Conservation (phyloP, 2,329 filamentous ascomycete species). For the Penicillium frequentans region DNA sequence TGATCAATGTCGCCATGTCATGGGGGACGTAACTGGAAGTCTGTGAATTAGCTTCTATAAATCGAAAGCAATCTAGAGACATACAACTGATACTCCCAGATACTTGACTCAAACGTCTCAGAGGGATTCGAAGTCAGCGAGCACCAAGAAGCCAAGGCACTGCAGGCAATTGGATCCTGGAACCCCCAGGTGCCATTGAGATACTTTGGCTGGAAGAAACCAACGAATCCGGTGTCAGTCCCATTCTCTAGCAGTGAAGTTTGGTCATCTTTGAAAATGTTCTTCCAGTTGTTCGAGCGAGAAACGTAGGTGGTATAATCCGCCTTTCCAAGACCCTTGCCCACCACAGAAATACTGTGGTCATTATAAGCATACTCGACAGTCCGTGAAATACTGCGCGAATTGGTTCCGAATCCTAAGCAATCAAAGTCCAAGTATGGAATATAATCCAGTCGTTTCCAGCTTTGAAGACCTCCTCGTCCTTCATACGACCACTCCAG, state of each 20-base stretch:
- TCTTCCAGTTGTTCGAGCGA: constrained; percentile 63
- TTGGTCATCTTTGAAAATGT: constrained; percentile 63
- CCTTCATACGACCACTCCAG: constrained; percentile 67
- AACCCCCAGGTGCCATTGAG: constrained; percentile 67
- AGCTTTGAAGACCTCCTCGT: constrained; percentile 66
- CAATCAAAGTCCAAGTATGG: constrained; percentile 67
- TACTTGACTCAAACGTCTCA: constrained; percentile 34
- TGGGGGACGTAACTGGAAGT: constrained; percentile 50
- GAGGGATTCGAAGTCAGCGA: constrained; percentile 30
- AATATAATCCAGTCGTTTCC: constrained; percentile 68
- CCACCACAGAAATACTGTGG: constrained; percentile 62
- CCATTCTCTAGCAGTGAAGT: constrained; percentile 53
- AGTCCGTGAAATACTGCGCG: constrained; percentile 67
- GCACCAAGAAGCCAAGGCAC: constrained; percentile 25
- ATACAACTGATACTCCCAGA: constrained; percentile 42
- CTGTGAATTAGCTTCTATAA: constrained; percentile 46
- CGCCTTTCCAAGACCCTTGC: constrained; percentile 53
- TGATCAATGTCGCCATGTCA: constrained; percentile 54
- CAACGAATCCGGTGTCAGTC: constrained; percentile 62
- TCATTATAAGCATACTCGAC: constrained; percentile 77
- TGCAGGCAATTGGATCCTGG: constrained; percentile 56
- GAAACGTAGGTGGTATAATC: constrained; percentile 51
- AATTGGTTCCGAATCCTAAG: constrained; percentile 65
- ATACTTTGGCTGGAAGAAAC: constrained; percentile 69
- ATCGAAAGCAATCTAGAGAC: constrained; percentile 53